These are phyloP conservation scores for Hypomyces perniciosus DNA, from an alignment of 2,329 filamentous ascomycete genomes.

Conservation along the genomic window DNA sequence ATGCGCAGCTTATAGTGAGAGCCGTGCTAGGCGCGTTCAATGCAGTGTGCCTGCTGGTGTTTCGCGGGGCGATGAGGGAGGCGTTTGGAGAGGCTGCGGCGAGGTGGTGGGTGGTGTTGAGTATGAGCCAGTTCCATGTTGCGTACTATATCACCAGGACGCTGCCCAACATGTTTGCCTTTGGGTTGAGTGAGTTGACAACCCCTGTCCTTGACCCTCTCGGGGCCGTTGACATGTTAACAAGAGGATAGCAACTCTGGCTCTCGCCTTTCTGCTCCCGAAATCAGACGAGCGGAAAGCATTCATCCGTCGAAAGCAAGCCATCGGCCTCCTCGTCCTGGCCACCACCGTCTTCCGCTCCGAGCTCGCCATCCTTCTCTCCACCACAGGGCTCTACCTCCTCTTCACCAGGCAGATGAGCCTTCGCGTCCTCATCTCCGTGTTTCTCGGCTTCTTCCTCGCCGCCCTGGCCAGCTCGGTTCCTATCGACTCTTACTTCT, in stretches of 20 bases:
- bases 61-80: slow-evolving; percentile 55
- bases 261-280: slow-evolving; percentile 45
- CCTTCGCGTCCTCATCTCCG: slow-evolving; percentile 53
- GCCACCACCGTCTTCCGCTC: slow-evolving; percentile 82
- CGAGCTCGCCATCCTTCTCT: slow-evolving; percentile 77
- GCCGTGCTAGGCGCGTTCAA: slow-evolving; percentile 75
- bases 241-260: slow-evolving; percentile 53
- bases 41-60: slow-evolving; percentile 59
- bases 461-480: slow-evolving; percentile 65
- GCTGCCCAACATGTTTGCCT: slow-evolving; percentile 94
- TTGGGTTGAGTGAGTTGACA: slow-evolving; percentile 64
- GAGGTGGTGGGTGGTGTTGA: slow-evolving; percentile 74
- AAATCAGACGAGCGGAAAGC: slow-evolving; percentile 22
- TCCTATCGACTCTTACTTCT: slow-evolving; percentile 85
- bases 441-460: slow-evolving; percentile 59
- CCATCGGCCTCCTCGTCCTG: slow-evolving; percentile 70
- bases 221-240: background rate
- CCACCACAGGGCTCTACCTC: slow-evolving; percentile 59
- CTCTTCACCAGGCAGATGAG: slow-evolving; percentile 50
- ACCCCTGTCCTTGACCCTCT: background rate
- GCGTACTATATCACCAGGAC: slow-evolving; percentile 89
- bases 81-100: slow-evolving; percentile 64
- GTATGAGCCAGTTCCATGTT: slow-evolving; percentile 83
- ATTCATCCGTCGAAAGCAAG: slow-evolving; percentile 50
- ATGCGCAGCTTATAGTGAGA: slow-evolving; percentile 61